Evolutionary conservation across 441 rosid genomes (phyloP), one percentile per base, ranked within the genome.

Genomic region (Erysimum pusillum): DNA sequence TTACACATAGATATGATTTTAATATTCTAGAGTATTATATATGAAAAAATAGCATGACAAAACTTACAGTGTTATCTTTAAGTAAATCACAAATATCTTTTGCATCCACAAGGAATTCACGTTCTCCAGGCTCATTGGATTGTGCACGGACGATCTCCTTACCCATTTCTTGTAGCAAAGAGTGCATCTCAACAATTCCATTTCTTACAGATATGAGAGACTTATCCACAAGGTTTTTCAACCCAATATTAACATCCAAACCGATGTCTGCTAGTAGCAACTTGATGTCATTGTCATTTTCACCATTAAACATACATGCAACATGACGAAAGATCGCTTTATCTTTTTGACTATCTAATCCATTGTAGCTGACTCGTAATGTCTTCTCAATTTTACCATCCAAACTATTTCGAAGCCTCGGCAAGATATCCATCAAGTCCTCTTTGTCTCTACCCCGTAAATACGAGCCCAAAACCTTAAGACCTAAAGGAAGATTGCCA

Each of bases 401-500:
- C 5, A 48, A 28, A 6, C 34, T 9, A 8, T 32, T 58, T 4
- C n/a, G 36, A 54, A 75, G 42, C 12, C 67, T 58, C 0, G 42
- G 52, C 12, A 75, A 0, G 51, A 46, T 57, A 46, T 48, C 65
- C 34, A 66, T 54, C 74, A 61, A 80, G 1, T 66, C 57, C 5
- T 51, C 31, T 18, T 48, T 38, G n/a, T 46, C 28, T 10, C 51
- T 54, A 0, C 70, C 63, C 17, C 35, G 1, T 15, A 76, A 3
- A 60, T 31, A 18, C 0, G 57, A 62, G 20, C 83, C 78, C 9
- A 80, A 53, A 76, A 75, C 10, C 7, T 76, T 8, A 3, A 74
- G 71, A 41, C 71, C 77, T 65, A 84, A 61, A 8, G 85, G 85
- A 45, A 77, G 80, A 14, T 78, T 74, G 3, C 41, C 13, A 1